Conservation (phyloP, 805 yeast species). For the Metschnikowia similis region DNA sequence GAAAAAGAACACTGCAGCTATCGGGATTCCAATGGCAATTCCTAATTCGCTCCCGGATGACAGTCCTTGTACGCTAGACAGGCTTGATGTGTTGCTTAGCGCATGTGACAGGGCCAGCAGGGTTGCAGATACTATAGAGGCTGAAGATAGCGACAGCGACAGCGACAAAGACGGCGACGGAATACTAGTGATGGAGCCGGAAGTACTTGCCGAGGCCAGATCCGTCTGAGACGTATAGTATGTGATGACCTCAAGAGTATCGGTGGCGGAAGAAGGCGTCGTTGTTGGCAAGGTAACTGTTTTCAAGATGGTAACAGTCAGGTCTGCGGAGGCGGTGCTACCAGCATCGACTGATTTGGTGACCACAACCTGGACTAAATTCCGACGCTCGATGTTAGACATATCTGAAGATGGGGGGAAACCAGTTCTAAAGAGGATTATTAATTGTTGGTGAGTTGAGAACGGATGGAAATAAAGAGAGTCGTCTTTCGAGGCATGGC, state of each 20-base stretch:
- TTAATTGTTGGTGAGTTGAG: background rate
- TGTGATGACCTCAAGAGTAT: background rate
- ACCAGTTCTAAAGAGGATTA: background rate
- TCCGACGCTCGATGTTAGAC: background rate
- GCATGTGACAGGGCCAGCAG: constrained; percentile 1
- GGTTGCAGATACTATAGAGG: background rate
- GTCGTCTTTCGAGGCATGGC: background rate
- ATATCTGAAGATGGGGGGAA: too few species aligned
- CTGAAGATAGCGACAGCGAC: background rate
- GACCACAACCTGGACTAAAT: constrained; percentile 1
- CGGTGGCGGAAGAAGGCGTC: background rate
- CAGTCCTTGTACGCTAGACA: constrained; percentile 1
- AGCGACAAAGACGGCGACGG: background rate
- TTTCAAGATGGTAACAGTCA: background rate
- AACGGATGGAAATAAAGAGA: too few species aligned
- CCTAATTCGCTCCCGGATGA: constrained; percentile 21
- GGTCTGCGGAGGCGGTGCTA: background rate
- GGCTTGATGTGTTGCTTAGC: background rate
- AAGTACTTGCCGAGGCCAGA: background rate
- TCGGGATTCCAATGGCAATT: constrained; percentile 30
- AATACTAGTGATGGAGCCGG: background rate
- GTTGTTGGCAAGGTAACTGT: background rate
- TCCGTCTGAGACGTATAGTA: background rate
- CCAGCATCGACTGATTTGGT: background rate
- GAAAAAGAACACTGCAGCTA: constrained; percentile 24